Evolutionary conservation across 2,329 filamentous ascomycete genomes (phyloP), one percentile per base, ranked within the genome.

Genomic region (Helotiales sp.): DNA sequence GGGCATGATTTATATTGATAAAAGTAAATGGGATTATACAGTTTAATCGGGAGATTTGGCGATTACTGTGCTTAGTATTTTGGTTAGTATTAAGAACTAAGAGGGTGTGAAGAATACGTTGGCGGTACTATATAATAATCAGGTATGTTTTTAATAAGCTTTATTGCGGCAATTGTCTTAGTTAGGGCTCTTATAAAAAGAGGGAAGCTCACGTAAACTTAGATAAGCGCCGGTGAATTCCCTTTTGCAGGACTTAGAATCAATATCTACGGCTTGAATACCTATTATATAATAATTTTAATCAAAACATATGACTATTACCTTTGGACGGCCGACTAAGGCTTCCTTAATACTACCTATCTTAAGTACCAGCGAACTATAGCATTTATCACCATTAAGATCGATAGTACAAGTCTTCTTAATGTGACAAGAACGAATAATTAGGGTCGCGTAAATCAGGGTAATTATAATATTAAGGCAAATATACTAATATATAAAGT

Each of bases 21-120:
- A 86, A 7, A 85, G 85, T 1, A 89, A 89, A 73, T 80, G 86
- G 43, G 87, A 89, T 71, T 80, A 85, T 6, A 79, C 86, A 26
- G 83, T 89, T 1, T 89, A 86, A 86, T 83, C 87, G 10, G 87
- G 87, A 1, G 87, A 90, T 73, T 86, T 89, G 80, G 82, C 81
- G 6, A 85, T 87, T 67, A 83, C 85, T 6, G 80, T 86, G 0
- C 85, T 86, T 2, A 81, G 79, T 30, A 81, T 87, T 13, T 81
- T 85, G 6, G 82, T 87, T 2, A 85, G 83, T 7, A 87, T 85
- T 0, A 82, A 83, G 22, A 84, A 87, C 70, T 77, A 86, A 62
- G 78, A 82, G 17, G 81, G 82, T 24, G 78, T 86, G 13, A 79
- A 80, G 22, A 85, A 85, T 65, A 84, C 83, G 0, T 68, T 88